Percentiles rank a stretch among this genome's conserved stretches.
These are phyloP conservation scores for Rosa chinensis DNA, from an alignment of 306 rosid species.

Conservation along the genomic window DNA sequence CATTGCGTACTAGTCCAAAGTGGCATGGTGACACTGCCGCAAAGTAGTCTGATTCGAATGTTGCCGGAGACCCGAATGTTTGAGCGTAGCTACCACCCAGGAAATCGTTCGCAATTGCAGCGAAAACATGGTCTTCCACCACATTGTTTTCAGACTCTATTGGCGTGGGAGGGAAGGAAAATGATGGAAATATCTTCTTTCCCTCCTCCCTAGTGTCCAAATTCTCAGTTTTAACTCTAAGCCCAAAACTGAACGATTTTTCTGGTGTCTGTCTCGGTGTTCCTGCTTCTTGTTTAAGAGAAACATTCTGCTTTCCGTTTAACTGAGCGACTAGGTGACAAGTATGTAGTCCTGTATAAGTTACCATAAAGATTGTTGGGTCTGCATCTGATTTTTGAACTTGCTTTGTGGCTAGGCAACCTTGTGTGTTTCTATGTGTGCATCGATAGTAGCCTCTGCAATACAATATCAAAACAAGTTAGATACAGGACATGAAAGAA, in stretches of 20 bases:
- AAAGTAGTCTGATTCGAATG: slow-evolving; percentile 53
- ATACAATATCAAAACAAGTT: slow-evolving; percentile 13
- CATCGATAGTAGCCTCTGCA: slow-evolving; percentile 89
- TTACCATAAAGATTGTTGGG: slow-evolving; percentile 41
- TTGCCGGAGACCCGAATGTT: slow-evolving; percentile 36
- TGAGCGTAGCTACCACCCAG: slow-evolving; percentile 31
- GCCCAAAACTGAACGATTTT: slow-evolving; percentile 29
- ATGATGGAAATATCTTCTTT: slow-evolving; percentile 43
- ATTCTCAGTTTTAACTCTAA: slow-evolving; percentile 43
- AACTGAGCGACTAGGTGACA: slow-evolving; percentile 46
- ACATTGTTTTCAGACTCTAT: slow-evolving; percentile 32
- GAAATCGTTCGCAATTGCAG: slow-evolving; percentile 33
- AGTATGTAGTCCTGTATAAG: slow-evolving; percentile 66
- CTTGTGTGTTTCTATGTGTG: slow-evolving; percentile 57
- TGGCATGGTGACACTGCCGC: slow-evolving; percentile 31
- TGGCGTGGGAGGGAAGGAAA: slow-evolving; percentile 43
- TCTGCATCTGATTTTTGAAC: slow-evolving; percentile 75
- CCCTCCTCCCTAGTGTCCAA: slow-evolving; percentile 30
- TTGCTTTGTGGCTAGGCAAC: slow-evolving; percentile 85
- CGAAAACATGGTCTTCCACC: slow-evolving; percentile 39
- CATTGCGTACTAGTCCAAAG: slow-evolving; percentile 35
- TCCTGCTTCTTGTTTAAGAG: slow-evolving; percentile 23
- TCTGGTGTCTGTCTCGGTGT: slow-evolving; percentile 27
- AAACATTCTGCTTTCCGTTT: slow-evolving; percentile 27
- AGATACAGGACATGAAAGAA: slow-evolving; percentile 11